phyloP scores from a whole-genome alignment of 2,329 filamentous ascomycete genomes.

The Apiospora saccharicola region DNA sequence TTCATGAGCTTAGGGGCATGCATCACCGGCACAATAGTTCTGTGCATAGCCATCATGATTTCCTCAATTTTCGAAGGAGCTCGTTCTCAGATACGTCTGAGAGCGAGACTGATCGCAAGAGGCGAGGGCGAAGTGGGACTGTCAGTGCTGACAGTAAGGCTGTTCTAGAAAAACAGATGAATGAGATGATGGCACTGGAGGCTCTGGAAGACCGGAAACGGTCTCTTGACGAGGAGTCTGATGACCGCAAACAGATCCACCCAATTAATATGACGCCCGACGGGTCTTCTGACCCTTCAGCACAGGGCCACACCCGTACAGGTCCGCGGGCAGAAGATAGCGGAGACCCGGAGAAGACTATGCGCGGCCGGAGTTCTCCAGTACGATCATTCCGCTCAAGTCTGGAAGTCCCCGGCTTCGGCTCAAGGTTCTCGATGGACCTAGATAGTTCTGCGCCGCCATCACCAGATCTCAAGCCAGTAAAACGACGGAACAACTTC shows the following conservation, averaged over 20 bases:
- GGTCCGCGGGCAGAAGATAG: constrained; percentile 33
- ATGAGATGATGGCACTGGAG: constrained; percentile 65
- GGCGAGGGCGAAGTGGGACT: constrained; percentile 53
- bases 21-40: constrained; percentile 62
- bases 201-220: constrained; percentile 51
- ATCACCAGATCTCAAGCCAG: constrained; percentile 59
- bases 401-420: constrained; percentile 55
- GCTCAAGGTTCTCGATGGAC: constrained; percentile 51
- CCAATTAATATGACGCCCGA: constrained; percentile 43
- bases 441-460: constrained; percentile 55
- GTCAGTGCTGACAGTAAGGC: constrained; percentile 59
- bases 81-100: constrained; percentile 69
- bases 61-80: constrained; percentile 58
- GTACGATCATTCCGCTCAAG: constrained; percentile 50
- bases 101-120: constrained; percentile 58
- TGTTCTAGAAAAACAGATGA: constrained; percentile 68
- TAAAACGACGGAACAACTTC: constrained; percentile 53
- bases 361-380: constrained; percentile 37
- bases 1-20: constrained; percentile 63
- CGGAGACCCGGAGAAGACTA: constrained; percentile 32
- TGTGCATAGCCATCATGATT: constrained; percentile 58
- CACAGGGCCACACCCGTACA: constrained; percentile 30
- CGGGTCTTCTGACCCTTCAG: constrained; percentile 28
- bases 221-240: constrained; percentile 41
- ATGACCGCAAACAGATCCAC: constrained; percentile 43